Percentiles rank a stretch among this genome's conserved stretches.
These are phyloP conservation scores for Rubroboletus pulcherrimus DNA, from an alignment of 768 basidiomycete species.

Conservation along the genomic window DNA sequence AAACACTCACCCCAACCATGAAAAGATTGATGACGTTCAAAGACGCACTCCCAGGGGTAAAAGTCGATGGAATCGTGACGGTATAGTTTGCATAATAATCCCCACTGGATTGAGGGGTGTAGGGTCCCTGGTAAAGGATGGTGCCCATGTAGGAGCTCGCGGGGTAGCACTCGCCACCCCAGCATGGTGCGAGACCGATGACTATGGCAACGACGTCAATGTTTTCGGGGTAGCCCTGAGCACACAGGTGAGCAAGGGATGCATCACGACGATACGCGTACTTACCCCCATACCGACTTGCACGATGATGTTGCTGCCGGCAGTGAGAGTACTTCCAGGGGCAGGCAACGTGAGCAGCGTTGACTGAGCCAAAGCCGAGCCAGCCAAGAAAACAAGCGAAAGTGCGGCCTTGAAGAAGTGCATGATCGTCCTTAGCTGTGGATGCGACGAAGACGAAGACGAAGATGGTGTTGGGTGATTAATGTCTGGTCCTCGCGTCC, in stretches of 20 bases:
- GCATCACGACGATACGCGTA: not conserved
- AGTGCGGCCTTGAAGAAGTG: conserved; percentile 11
- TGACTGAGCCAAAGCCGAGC: conserved; percentile 15
- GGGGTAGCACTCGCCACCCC: conserved; percentile 19
- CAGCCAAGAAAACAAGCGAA: conserved; percentile 11
- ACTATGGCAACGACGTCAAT: conserved; percentile 29
- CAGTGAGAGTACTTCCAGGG: conserved; percentile 6
- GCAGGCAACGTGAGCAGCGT: conserved; percentile 9
- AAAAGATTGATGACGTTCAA: conserved; percentile 36
- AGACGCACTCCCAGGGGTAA: conserved; percentile 30
- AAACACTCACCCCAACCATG: conserved; percentile 38
- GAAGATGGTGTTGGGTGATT: not conserved
- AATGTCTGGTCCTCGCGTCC: not conserved
- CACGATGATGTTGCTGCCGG: conserved; percentile 8
- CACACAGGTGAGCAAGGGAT: not conserved
- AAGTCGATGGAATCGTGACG: conserved; percentile 24
- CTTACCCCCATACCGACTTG: conserved; percentile 20
- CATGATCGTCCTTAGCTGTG: conserved; percentile 10
- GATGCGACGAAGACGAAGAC: not conserved
- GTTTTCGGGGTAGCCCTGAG: conserved; percentile 20
- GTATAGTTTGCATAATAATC: conserved; percentile 32
- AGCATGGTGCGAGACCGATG: conserved; percentile 31
- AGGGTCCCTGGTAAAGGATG: conserved; percentile 35
- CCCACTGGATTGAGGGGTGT: conserved; percentile 17
- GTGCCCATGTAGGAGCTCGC: conserved; percentile 26